Base-by-base conservation (phyloP, 768 basidiomycete species). In the Holtermannia corniformis region DNA sequence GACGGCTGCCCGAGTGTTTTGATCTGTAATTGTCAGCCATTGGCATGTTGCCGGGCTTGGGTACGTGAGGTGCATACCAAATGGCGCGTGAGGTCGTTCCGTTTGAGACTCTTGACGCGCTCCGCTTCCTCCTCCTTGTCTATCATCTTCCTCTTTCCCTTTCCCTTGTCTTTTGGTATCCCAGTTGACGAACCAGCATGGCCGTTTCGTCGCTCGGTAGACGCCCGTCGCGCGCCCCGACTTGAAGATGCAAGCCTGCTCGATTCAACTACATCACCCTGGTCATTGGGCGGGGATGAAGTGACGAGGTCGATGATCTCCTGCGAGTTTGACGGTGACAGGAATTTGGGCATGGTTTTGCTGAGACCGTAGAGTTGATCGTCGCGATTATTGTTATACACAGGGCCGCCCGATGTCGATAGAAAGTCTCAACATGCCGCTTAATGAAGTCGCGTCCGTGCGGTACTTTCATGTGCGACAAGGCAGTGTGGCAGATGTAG, bases 261-360 rank as follows among this genome's bases (percentile, higher is more conserved):
- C 11, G 10, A 44, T 22, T 10, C n/a, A n/a, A 16, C 20, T 44
- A 7, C 20, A 11, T 44, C 43, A 7, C 10, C n/a, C n/a, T 44
- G n/a, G n/a, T 44, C 11, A 10, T 10, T 20, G 11, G 11, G 43
- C n/a, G n/a, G 11, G 43, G 23, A 44, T n/a, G n/a, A 22, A n/a
- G 7, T 4, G 16, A 12, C 45, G 23, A 26, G 28, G 24, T 10
- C 5, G 3, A 68, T 59, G 47, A 68, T 68, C 55, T 65, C 67
- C 50, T 65, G 67, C 2, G 67, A 68, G 3, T 64, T 65, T 3
- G 56, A 54, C 3, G 67, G 63, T 2, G 66, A 49, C 2, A 68
- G 54, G 10, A 63, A 63, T 0, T 51, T 58, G 2, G 60, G 58
- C 62, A 60, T 59, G 27, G 24, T 49, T 1, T n/a, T n/a, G n/a